phyloP scores from a whole-genome alignment of 345 rosid species.

The Capsella bursapastoris region DNA sequence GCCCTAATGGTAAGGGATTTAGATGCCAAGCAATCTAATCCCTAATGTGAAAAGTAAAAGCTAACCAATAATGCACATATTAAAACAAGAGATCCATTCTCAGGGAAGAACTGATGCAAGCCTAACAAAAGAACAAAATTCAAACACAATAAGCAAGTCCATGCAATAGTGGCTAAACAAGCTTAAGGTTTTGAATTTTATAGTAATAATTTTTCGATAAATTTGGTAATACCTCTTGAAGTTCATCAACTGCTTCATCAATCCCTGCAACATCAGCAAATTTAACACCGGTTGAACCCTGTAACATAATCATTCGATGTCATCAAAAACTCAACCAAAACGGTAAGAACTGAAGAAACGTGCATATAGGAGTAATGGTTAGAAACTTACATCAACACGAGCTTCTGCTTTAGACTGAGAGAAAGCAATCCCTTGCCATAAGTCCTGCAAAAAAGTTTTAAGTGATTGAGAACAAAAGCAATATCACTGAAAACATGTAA shows the following conservation, averaged over 20 bases:
- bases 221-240: conserved; percentile 73
- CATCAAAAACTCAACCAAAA: conserved; percentile 38
- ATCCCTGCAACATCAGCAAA: conserved; percentile 94
- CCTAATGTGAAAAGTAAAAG: conserved; percentile 10
- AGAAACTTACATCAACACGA: conserved; percentile 85
- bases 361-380: conserved; percentile 6
- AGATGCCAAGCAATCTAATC: conserved; percentile 13
- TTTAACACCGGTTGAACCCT: conserved; percentile 97
- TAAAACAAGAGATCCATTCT: background rate
- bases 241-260: conserved; percentile 98
- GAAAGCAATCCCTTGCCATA: conserved; percentile 97
- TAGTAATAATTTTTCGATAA: background rate
- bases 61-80: conserved; percentile 5
- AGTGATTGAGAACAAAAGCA: conserved; percentile 20
- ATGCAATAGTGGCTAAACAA: background rate
- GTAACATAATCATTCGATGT: conserved; percentile 32
- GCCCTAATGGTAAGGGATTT: background rate
- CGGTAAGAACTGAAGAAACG: conserved; percentile 17
- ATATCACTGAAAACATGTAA: conserved; percentile 21
- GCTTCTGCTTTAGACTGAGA: conserved; percentile 98
- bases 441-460: conserved; percentile 57
- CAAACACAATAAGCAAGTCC: conserved; percentile 1
- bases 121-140: background rate
- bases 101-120: conserved; percentile 7
- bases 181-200: background rate